These are phyloP conservation scores for Rasamsonia emersonii DNA, from an alignment of 2,329 filamentous ascomycete genomes.

Conservation along the genomic window DNA sequence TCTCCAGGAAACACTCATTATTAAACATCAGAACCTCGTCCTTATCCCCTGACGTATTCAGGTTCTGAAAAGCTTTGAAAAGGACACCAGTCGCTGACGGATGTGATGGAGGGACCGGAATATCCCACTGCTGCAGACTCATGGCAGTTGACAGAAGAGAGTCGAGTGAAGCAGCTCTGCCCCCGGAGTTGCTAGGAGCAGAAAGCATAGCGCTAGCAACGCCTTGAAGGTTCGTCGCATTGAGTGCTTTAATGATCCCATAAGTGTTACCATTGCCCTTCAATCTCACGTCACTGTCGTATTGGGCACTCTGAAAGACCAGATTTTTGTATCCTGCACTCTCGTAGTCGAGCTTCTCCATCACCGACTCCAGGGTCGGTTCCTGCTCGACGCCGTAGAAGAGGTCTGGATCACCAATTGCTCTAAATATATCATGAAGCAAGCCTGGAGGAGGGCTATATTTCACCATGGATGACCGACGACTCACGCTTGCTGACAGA, in stretches of 20 bases:
- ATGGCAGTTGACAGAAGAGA: constrained; percentile 72
- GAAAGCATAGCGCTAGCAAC: constrained; percentile 73
- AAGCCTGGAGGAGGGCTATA: constrained; percentile 54
- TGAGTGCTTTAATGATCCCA: constrained; percentile 67
- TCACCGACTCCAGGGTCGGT: constrained; percentile 65
- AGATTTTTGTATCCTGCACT: constrained; percentile 78
- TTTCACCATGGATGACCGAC: constrained; percentile 56
- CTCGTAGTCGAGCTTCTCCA: constrained; percentile 82
- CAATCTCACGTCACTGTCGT: constrained; percentile 70
- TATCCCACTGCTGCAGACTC: constrained; percentile 83
- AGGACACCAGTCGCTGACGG: constrained; percentile 59
- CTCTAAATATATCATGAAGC: constrained; percentile 75
- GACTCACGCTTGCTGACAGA: constrained; percentile 48
- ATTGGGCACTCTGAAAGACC: constrained; percentile 81
- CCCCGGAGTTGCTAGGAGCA: constrained; percentile 47
- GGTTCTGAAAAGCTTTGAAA: constrained; percentile 72
- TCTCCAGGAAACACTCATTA: constrained; percentile 50
- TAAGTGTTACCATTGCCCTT: constrained; percentile 52
- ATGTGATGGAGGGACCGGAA: constrained; percentile 60
- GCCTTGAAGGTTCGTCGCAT: constrained; percentile 73
- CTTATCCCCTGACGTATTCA: constrained; percentile 58
- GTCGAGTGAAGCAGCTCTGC: constrained; percentile 47
- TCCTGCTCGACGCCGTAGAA: constrained; percentile 86
- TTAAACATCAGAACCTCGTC: constrained; percentile 48
- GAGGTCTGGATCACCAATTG: constrained; percentile 89